Evolutionary conservation across 345 rosid species (phyloP).

Genomic region (Gossypium rotundifolium): DNA sequence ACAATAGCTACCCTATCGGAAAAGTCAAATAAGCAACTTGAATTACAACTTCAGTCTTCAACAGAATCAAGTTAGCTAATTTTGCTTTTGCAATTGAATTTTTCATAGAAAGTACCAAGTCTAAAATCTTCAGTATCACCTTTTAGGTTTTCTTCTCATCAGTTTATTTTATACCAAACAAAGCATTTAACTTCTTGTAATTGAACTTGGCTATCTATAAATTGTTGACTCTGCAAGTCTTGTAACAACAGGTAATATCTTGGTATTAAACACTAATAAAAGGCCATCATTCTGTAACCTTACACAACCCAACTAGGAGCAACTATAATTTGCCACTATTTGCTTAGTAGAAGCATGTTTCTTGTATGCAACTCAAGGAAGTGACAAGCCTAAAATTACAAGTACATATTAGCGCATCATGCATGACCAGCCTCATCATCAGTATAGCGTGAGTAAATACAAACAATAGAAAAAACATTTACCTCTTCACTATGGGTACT

Average conservation of each 20-base stretch:
- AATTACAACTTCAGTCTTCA: neutral
- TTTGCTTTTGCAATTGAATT: neutral
- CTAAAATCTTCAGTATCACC: neutral
- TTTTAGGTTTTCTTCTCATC: neutral
- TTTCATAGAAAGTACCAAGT: neutral
- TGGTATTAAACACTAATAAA: neutral
- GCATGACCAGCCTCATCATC: neutral
- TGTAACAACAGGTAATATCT: neutral
- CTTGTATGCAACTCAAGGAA: neutral
- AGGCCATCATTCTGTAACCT: neutral
- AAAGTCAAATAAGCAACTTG: neutral
- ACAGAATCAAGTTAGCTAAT: neutral
- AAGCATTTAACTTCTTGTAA: neutral
- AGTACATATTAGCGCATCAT: neutral
- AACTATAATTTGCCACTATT: neutral
- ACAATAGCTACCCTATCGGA: neutral
- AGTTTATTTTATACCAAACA: neutral
- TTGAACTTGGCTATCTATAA: neutral
- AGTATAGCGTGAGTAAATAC: neutral
- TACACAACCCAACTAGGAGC: neutral
- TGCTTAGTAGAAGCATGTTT: neutral
- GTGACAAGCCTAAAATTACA: neutral
- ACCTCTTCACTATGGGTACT: constrained; percentile 89
- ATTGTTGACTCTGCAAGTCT: neutral
- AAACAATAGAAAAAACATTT: constrained; percentile 14